Evolutionary conservation across 2,329 filamentous ascomycete species (phyloP), one percentile per base, ranked within the genome.

Genomic region (Pyricularia sp.): DNA sequence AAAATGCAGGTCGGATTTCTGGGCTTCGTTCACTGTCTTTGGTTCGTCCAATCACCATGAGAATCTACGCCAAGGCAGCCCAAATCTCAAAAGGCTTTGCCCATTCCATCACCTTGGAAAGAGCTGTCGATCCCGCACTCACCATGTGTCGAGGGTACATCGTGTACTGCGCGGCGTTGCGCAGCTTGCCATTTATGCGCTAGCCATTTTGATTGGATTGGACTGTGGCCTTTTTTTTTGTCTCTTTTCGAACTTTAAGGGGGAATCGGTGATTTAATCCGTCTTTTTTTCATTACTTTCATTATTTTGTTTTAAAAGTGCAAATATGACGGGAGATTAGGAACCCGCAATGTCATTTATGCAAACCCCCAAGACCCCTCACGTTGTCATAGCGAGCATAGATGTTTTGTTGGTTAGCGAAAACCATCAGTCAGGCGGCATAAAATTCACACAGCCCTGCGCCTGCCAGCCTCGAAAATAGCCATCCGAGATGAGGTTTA

Each of bases 101-200:
- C 14, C 11, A 33, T 63, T 26, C 25, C 25, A 23, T 61, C 25
- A 61, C n/a, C 25, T 61, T 61, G n/a, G n/a, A 12, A 25, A 26
- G 11, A 26, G 23, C 23, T 23, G 58, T 26, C 26, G 25, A 28
- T 26, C 14, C 25, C 25, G 59, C 25, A 28, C 25, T 63, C 25
- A 63, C 59, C 59, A 63, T 63, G 59, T 63, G 59, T 28, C 25
- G 59, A 63, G 59, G 59, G 59, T 63, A 63, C 59, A 63, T 63
- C 59, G 59, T 63, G 59, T 28, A 11, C 23, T 63, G 6, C 26
- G 59, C 25, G 59, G 25, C 14, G 4, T 17, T 14, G 12, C 25
- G 14, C 25, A 28, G 23, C 26, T 28, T 30, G 10, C 14, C 26
- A 28, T 28, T 28, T 30, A 5, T 28, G 25, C 59, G 59, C 59